Evolutionary conservation across 768 basidiomycete species (phyloP), one percentile per base, ranked within the genome.

Genomic region (Lactarius tabidus): DNA sequence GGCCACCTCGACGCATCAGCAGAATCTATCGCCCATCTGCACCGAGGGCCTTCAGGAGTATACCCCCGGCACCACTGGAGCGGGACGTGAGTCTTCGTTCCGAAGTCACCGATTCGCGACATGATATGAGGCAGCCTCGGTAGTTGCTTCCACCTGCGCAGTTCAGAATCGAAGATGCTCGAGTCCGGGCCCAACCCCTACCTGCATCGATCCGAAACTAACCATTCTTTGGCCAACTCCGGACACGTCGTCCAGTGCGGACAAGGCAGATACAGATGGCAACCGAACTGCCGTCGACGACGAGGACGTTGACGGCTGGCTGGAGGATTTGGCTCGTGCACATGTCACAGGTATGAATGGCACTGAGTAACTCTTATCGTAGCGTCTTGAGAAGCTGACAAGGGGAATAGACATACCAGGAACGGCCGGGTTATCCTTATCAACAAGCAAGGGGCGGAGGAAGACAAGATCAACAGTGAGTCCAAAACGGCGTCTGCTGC

Each of bases 141-240:
- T 31, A 29, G 64, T 39, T 23, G 57, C 59, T 23, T 57, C 55
- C 15, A 23, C 57, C 6, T 33, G 51, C 36, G 31, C 29, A 51
- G 41, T 39, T 61, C 54, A 14, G 20, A 43, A 43, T 33, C 55
- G 26, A 55, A 41, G 54, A 41, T 29, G 57, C 48, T 31, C 48
- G 60, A 57, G 38, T 60, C 64, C 60, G 45, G 57, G 60, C 29
- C 59, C 59, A 15, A 51, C 64, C 3, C 54, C 45, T 26, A 17
- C 55, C 26, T 65, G 64, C 55, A 61, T 65, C 38, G 64, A 65
- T 52, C 64, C 64, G 18, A 65, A 51, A 43, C 18, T 65, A 29
- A 65, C 64, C 3, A 29, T 65, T 29, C 9, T 65, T 7, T 61
- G 43, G 54, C 55, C 59, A 7, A 51, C 64, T 28, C 64, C 55